Conservation (phyloP, 805 yeast genomes). For the Lachancea thermotolerans region DNA sequence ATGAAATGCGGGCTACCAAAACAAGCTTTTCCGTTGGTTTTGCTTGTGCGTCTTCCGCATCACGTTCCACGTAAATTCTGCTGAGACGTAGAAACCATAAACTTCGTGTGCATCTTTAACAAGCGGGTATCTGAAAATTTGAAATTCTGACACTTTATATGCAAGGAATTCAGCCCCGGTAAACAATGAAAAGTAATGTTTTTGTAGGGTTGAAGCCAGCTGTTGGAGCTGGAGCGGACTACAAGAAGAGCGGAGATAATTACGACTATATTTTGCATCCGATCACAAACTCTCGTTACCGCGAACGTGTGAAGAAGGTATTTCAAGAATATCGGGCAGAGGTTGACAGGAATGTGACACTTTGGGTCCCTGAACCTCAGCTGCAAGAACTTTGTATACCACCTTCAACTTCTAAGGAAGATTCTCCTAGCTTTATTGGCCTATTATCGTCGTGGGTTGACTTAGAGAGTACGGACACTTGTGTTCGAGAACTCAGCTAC, state of each 20-base stretch:
- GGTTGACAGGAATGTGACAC: slow-evolving; percentile 8
- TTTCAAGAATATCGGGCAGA: slow-evolving; percentile 32
- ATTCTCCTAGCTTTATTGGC: slow-evolving; percentile 39
- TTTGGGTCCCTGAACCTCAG: slow-evolving; percentile 28
- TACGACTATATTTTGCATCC: slow-evolving; percentile 50
- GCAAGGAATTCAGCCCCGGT: background rate
- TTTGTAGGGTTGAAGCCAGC: slow-evolving; percentile 45
- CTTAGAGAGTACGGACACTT: slow-evolving; percentile 45
- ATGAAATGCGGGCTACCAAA: no score
- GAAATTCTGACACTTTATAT: background rate
- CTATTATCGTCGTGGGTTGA: slow-evolving; percentile 66
- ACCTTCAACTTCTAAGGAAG: slow-evolving; percentile 17
- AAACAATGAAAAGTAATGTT: slow-evolving; percentile 25
- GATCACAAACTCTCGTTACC: slow-evolving; percentile 45
- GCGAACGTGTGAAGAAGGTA: slow-evolving; percentile 36
- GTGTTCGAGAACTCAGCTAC: slow-evolving; percentile 45
- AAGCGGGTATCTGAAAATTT: background rate
- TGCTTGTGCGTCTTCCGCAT: no score
- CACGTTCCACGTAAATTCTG: no score
- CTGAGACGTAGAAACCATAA: no score
- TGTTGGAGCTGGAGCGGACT: slow-evolving; percentile 28
- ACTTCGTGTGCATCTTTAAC: background rate
- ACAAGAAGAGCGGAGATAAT: slow-evolving; percentile 21
- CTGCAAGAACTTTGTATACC: slow-evolving; percentile 30
- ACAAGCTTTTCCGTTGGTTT: no score